Evolutionary conservation across 331 rosid genomes (phyloP), one percentile per base, ranked within the genome.

Genomic region (Saraca asoca): DNA sequence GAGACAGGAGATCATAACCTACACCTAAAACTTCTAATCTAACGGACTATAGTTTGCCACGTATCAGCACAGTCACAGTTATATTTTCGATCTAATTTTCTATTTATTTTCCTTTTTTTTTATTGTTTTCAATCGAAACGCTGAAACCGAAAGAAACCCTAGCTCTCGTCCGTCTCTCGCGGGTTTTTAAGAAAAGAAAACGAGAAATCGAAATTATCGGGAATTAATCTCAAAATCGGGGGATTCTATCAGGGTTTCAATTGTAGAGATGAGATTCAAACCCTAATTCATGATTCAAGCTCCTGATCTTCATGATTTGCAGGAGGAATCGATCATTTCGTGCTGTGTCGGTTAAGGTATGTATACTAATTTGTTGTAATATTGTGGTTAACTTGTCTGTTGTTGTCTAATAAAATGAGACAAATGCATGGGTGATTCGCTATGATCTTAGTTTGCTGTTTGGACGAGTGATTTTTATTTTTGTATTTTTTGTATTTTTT

Each of bases 131-230:
- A 70, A 83, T 81, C 82, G 65, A 84, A 79, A 72, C 86, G 85
- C 91, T 74, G 58, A 48, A 66, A 66, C 73, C 84, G 68, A 74
- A 83, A 73, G 87, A 85, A 87, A 80, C 90, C 96, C 96, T 90
- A 87, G 88, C 77, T 51, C 70, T 71, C 75, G 70, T 68, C 84
- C 79, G 85, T 77, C 78, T 64, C 80, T 71, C 71, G 60, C 94
- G 91, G 90, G 79, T 38, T 72, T 61, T 73, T 79, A 55, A 38
- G 70, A 70, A 72, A 75, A 56, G 46, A 19, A 18, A 10, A 64
- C 3, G 15, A 55, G 50, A 12, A 63, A 44, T 39, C 37, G 11
- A 60, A 71, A 77, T 66, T 41, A 33, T 61, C 64, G 51, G 45
- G 70, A 68, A 56, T 74, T 69, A 66, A 72, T 58, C 69, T 75